Evolutionary conservation across 495 filamentous ascomycete genomes (phyloP).

Genomic region (Cryomyces antarcticus): DNA sequence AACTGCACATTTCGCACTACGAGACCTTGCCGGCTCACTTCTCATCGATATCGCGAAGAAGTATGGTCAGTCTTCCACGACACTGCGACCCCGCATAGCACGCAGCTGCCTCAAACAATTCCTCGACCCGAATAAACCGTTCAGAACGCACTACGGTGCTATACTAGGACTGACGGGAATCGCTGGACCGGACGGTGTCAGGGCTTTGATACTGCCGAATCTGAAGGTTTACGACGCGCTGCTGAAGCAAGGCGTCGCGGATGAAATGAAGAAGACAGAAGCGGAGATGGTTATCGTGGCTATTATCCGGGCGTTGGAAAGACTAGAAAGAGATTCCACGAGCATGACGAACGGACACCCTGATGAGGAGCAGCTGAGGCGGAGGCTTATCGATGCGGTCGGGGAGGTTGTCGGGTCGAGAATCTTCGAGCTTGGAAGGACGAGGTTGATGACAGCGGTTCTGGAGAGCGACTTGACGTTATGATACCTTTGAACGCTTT

Average conservation of each 20-base stretch:
- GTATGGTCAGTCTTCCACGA: slow-evolving; percentile 52
- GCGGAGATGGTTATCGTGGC: slow-evolving; percentile 16
- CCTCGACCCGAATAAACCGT: slow-evolving; percentile 60
- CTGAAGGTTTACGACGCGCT: slow-evolving; percentile 56
- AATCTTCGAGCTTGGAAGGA: slow-evolving; percentile 10
- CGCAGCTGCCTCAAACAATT: slow-evolving; percentile 79
- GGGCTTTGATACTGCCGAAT: slow-evolving; percentile 61
- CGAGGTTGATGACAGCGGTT: slow-evolving; percentile 10
- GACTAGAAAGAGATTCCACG: slow-evolving; percentile 8
- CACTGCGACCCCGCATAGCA: slow-evolving; percentile 70
- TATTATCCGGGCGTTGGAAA: slow-evolving; percentile 11
- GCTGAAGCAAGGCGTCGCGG: slow-evolving; percentile 32
- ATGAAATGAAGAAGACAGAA: slow-evolving; percentile 14
- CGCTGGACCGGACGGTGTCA: slow-evolving; percentile 60
- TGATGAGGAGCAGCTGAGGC: slow-evolving; percentile 9
- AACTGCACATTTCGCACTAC: slow-evolving; percentile 52
- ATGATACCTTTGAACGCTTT: not conserved
- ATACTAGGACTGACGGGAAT: slow-evolving; percentile 55
- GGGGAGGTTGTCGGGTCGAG: slow-evolving; percentile 16
- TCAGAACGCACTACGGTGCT: slow-evolving; percentile 71
- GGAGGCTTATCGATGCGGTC: slow-evolving; percentile 12
- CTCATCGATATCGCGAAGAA: slow-evolving; percentile 51
- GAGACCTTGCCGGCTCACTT: slow-evolving; percentile 65
- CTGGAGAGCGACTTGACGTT: slow-evolving; percentile 8
- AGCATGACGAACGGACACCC: slow-evolving; percentile 11